A percentile compares a stretch with the other conserved stretches of the same genome.
phyloP scores from a whole-genome alignment of 2,329 filamentous ascomycete genomes.

The Xylaria sp. region DNA sequence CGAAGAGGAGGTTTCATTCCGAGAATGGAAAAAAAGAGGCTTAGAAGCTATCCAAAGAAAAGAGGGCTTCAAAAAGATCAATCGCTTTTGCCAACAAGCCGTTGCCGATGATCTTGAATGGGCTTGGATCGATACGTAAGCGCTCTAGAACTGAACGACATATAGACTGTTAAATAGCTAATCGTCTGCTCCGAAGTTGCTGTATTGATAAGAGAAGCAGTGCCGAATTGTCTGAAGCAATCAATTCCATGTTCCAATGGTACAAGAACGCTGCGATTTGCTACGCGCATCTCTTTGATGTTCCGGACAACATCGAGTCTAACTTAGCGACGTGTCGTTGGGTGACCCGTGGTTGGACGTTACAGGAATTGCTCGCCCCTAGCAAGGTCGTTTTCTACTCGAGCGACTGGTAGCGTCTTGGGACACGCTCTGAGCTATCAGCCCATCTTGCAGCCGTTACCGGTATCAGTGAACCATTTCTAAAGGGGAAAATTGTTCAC shows the following conservation, averaged over 20 bases:
- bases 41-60: constrained; percentile 1
- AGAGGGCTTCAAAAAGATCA: constrained; percentile 26
- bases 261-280: constrained; percentile 41
- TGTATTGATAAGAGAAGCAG: constrained; percentile 47
- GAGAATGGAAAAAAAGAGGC: constrained; percentile 12
- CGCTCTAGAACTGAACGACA: neutral
- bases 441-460: constrained; percentile 38
- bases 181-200: constrained; percentile 30
- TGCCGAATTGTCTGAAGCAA: constrained; percentile 45
- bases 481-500: constrained; percentile 30
- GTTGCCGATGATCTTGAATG: constrained; percentile 21
- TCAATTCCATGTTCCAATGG: constrained; percentile 42
- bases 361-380: constrained; percentile 45
- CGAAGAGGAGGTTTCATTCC: constrained; percentile 28
- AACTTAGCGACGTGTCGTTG: constrained; percentile 20
- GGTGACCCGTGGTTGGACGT: constrained; percentile 39
- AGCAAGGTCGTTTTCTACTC: constrained; percentile 41
- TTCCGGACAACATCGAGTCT: constrained; percentile 15
- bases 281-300: constrained; percentile 42
- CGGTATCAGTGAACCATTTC: constrained; percentile 37
- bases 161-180: neutral
- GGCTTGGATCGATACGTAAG: constrained; percentile 36
- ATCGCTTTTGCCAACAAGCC: constrained; percentile 19
- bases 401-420: constrained; percentile 36
- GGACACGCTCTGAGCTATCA: constrained; percentile 41